Conservation (phyloP, 139 green algal species). For the Haematococcus lacustris region DNA sequence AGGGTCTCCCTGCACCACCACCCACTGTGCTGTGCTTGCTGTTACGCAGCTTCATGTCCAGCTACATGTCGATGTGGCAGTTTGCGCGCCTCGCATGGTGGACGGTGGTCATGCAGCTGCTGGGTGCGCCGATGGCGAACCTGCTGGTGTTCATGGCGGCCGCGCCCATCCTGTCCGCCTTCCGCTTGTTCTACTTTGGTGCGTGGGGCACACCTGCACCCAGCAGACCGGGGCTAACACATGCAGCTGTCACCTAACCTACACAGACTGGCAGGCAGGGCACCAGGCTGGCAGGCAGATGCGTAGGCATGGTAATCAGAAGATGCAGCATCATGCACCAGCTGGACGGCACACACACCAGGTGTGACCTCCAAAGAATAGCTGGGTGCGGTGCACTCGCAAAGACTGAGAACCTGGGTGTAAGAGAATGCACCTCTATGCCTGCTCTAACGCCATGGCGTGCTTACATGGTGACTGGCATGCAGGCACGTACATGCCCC, state of each 20-base stretch:
- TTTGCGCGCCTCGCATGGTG: too few species aligned
- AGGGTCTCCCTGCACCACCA: too few species aligned
- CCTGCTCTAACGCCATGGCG: neutral
- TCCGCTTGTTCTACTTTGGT: slow-evolving; percentile 21
- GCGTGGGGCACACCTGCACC: neutral
- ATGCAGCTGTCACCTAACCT: neutral
- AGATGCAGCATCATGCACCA: neutral
- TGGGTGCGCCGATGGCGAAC: slow-evolving; percentile 25
- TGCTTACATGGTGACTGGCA: slow-evolving; percentile 7
- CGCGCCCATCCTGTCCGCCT: slow-evolving; percentile 31
- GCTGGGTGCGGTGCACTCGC: neutral
- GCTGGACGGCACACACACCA: too few species aligned
- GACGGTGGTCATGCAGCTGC: slow-evolving; percentile 8
- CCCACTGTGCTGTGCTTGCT: too few species aligned
- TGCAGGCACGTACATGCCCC: slow-evolving; percentile 27
- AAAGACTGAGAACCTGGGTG: neutral
- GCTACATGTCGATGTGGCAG: too few species aligned
- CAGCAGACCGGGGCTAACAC: neutral
- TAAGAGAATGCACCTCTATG: neutral
- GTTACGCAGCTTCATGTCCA: too few species aligned
- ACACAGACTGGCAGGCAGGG: neutral
- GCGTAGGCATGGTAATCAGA: neutral
- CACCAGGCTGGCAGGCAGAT: neutral
- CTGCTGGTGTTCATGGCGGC: slow-evolving; percentile 43
- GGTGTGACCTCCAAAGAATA: too few species aligned